These are phyloP conservation scores for Hanseniaspora clermontiae DNA, from an alignment of 805 yeast genomes.

Conservation along the genomic window DNA sequence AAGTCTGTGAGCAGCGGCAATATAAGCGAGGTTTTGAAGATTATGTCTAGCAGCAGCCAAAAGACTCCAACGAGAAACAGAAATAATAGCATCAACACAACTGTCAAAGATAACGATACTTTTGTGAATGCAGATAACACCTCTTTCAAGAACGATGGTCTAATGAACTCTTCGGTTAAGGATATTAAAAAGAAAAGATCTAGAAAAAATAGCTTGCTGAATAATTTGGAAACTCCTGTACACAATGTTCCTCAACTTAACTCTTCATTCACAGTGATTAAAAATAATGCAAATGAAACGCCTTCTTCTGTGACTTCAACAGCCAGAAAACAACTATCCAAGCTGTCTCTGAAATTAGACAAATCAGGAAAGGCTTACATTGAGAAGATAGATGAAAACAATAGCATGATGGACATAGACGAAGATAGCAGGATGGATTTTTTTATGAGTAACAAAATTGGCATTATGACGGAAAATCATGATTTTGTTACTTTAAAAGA, in stretches of 20 bases:
- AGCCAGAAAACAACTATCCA: conserved; percentile 16
- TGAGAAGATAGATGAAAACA: conserved; percentile 14
- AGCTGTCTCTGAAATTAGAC: conserved; percentile 23
- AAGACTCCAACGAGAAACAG: conserved; percentile 9
- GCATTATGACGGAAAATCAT: conserved; percentile 2
- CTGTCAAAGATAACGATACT: background rate
- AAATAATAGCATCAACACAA: conserved; percentile 1
- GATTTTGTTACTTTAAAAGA: conserved; percentile 4
- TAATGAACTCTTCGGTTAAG: background rate
- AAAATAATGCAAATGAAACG: background rate
- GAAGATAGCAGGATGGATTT: background rate
- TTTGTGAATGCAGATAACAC: background rate
- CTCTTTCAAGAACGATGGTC: background rate
- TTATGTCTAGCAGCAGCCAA: background rate
- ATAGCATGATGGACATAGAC: background rate
- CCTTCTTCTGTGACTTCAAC: conserved; percentile 8
- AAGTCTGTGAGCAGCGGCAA: conserved; percentile 5
- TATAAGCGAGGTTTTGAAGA: background rate
- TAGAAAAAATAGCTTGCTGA: conserved; percentile 5
- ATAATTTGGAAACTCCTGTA: conserved; percentile 3
- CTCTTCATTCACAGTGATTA: background rate
- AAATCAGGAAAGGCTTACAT: conserved; percentile 28
- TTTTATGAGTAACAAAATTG: background rate
- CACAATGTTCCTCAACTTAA: background rate
- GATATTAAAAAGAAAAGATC: conserved; percentile 10